A percentile compares a stretch with the other conserved stretches of the same genome.
Evolutionary conservation across 2,329 filamentous ascomycete genomes (phyloP).

Genomic region (Venturiaceae sp.): DNA sequence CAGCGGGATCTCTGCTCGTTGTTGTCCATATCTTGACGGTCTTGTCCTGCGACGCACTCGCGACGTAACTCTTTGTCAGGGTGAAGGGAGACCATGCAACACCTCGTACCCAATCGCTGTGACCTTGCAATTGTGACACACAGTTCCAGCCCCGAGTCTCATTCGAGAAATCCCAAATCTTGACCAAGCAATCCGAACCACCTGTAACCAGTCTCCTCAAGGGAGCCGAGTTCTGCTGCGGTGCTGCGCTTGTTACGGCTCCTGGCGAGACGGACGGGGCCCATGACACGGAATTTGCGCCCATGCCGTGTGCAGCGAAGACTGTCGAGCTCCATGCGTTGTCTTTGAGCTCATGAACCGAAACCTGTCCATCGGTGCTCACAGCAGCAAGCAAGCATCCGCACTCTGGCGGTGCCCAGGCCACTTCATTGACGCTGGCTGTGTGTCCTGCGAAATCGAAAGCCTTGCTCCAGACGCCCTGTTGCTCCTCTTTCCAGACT

Average conservation of each 20-base stretch:
- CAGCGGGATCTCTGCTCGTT: slow-evolving; percentile 18
- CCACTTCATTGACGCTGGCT: slow-evolving; percentile 90
- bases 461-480: slow-evolving; percentile 49
- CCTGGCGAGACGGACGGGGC: slow-evolving; percentile 78
- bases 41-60: slow-evolving; percentile 90
- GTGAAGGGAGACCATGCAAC: slow-evolving; percentile 96
- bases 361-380: slow-evolving; percentile 86
- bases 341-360: slow-evolving; percentile 93
- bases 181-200: slow-evolving; percentile 85
- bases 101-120: slow-evolving; percentile 94
- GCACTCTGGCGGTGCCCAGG: slow-evolving; percentile 94
- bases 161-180: slow-evolving; percentile 79
- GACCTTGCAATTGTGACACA: slow-evolving; percentile 61
- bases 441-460: slow-evolving; percentile 92
- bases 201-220: slow-evolving; percentile 86
- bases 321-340: slow-evolving; percentile 84
- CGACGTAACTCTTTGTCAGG: slow-evolving; percentile 92
- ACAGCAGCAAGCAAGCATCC: slow-evolving; percentile 93
- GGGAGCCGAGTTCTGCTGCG: slow-evolving; percentile 15
- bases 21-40: slow-evolving; percentile 93
- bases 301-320: slow-evolving; percentile 85
- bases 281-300: slow-evolving; percentile 95
- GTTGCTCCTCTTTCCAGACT: slow-evolving; percentile 84
- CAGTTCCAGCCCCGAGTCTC: slow-evolving; percentile 24
- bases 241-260: slow-evolving; percentile 61